Conservation (phyloP, 2,329 filamentous ascomycete species). For the Paecilomyces formosus region DNA sequence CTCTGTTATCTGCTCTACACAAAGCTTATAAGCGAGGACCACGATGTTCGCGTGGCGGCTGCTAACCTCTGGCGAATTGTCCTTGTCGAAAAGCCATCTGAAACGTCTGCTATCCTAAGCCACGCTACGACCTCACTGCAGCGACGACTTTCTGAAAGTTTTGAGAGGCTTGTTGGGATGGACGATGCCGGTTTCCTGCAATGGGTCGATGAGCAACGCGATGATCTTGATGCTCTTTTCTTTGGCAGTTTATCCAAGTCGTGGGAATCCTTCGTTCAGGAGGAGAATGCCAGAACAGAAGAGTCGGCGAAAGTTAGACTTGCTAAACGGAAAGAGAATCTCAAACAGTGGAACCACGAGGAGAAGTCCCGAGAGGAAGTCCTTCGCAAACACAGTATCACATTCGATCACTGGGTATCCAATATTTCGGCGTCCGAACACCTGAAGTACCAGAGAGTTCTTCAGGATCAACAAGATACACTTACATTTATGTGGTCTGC, state of each 20-base stretch:
- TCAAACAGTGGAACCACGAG: constrained; percentile 72
- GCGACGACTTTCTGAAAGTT: constrained; percentile 63
- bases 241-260: constrained; percentile 69
- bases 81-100: constrained; percentile 83
- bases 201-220: constrained; percentile 79
- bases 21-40: constrained; percentile 67
- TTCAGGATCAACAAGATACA: constrained; percentile 93
- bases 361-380: constrained; percentile 62
- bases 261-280: constrained; percentile 81
- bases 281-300: constrained; percentile 73
- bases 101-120: constrained; percentile 66
- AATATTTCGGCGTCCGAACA: constrained; percentile 92
- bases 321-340: constrained; percentile 68
- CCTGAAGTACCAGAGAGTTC: constrained; percentile 77
- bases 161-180: constrained; percentile 75
- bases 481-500: constrained; percentile 66
- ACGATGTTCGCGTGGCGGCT: constrained; percentile 63
- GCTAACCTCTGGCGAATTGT: constrained; percentile 86
- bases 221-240: constrained; percentile 74
- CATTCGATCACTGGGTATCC: constrained; percentile 85
- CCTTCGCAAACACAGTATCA: constrained; percentile 73
- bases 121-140: constrained; percentile 66
- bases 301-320: constrained; percentile 66
- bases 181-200: constrained; percentile 81
- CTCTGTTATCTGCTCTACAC: constrained; percentile 91